Evolutionary conservation across 192 early-diverging fungal genomes (phyloP), one percentile per base, ranked within the genome.

Genomic region (Coemansia asiatica): DNA sequence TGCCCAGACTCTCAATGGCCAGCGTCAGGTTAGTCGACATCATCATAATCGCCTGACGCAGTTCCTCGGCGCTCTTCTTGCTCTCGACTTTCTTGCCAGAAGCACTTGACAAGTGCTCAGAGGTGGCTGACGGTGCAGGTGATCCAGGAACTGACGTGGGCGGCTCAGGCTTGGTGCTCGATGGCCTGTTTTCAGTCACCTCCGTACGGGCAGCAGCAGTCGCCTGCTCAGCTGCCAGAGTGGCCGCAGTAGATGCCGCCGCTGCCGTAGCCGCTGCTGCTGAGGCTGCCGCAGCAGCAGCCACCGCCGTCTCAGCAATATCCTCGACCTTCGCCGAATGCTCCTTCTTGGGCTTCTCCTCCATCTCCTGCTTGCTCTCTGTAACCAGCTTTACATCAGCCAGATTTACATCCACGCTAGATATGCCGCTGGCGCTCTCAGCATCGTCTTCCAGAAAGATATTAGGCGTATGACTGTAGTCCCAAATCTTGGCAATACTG

Each of bases 1-100:
- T 74, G 23, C 77, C 77, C 51, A 80, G 72, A n/a, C 77, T 80
- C 27, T 71, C 77, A 22, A 80, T 74, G 2, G 77, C 72, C 56
- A 74, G 47, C 0, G 77, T 56, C 68, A 80, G 56, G 72, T 74
- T 80, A 18, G 56, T 64, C n/a, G 68, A 65, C 77, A 80, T 80
- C 56, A 71, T 60, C 47, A 56, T 56, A 18, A 80, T 80, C 0
- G 72, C 72, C 47, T 60, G 56, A 0, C 77, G 71, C 65, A 80
- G 72, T 36, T 70, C 77, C 9, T 80, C 77, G 44, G 56, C 66
- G 16, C 50, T 58, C 47, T 57, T 67, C 51, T 60, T 63, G 23
- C 31, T 40, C 59, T 38, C 25, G 7, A 38, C 38, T 3, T 44
- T 26, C 9, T 35, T 51, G 22, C 13, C 23, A 2, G 58, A 60